phyloP scores from a whole-genome alignment of 2,329 filamentous ascomycete species.

The Ophiostoma novo-ulmi region DNA sequence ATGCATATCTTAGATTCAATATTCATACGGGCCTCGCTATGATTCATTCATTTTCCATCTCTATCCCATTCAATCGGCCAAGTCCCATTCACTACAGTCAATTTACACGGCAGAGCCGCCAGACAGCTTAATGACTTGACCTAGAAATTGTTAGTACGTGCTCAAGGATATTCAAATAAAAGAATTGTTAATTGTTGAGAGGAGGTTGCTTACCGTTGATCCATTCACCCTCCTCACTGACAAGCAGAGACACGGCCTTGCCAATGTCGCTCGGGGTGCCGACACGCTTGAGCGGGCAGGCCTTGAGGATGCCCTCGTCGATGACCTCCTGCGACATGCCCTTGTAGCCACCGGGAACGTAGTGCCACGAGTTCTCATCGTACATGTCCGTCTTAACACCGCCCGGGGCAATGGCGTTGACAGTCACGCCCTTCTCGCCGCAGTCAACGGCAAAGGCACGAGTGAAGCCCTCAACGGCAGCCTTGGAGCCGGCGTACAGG shows the following conservation, averaged over 20 bases:
- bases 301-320: slow-evolving; percentile 49
- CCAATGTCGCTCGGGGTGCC: slow-evolving; percentile 56
- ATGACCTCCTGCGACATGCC: slow-evolving; percentile 50
- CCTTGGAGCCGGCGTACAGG: slow-evolving; percentile 67
- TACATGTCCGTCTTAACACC: slow-evolving; percentile 77
- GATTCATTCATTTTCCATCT: background rate
- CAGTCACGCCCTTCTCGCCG: slow-evolving; percentile 61
- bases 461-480: slow-evolving; percentile 67
- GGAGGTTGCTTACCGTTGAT: slow-evolving; percentile 52
- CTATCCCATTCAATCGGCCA: background rate
- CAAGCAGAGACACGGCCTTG: slow-evolving; percentile 51
- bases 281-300: slow-evolving; percentile 56
- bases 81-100: background rate
- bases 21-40: background rate
- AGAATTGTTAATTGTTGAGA: background rate
- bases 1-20: background rate
- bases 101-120: slow-evolving; percentile 33
- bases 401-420: slow-evolving; percentile 67
- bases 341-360: slow-evolving; percentile 53
- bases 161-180: background rate
- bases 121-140: slow-evolving; percentile 40
- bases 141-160: slow-evolving; percentile 27
- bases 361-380: slow-evolving; percentile 62
- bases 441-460: slow-evolving; percentile 68
- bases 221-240: slow-evolving; percentile 57